Evolutionary conservation across 2,329 filamentous ascomycete genomes (phyloP), one percentile per base, ranked within the genome.

Genomic region (Eutypella sp.): DNA sequence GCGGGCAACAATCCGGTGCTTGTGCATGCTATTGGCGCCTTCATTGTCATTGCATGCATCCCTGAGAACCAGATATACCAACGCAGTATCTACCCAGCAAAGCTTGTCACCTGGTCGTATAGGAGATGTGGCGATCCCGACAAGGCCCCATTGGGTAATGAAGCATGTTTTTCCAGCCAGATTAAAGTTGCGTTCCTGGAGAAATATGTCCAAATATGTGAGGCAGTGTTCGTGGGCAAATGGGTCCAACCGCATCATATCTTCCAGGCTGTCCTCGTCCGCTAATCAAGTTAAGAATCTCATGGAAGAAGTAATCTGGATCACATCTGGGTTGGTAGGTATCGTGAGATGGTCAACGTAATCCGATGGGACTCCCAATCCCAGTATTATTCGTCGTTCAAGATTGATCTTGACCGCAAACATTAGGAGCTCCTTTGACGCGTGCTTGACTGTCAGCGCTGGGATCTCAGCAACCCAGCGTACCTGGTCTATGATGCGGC

Each of bases 101-200:
- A 46, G 33, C 6, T 19, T 13, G 16, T 46, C 43, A n/a, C 27
- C 47, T 5, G 8, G 4, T 27, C 27, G 6, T 16, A 48, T 38
- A 39, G 43, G 33, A 19, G 38, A 33, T 13, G 47, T 48, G 15
- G 47, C 42, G n/a, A 48, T 43, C 33, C 47, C 43, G 15, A 48
- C 22, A 10, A 45, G 16, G 3, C 47, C 40, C 10, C 25, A 25
- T 4, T 39, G n/a, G 1, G 47, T 45, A 24, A 43, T 48, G 37
- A 45, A 48, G 36, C 16, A 25, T 7, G 33, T 22, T 11, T 42
- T 48, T 15, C 43, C 43, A 7, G 29, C 40, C 11, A 46, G 16
- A 23, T 29, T 24, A 3, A 18, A 16, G 19, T 25, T 20, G 22
- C 42, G 22, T 40, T 15, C 10, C 2, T 24, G 37, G 34, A 13